Conservation (phyloP, 305 asterid species). For the Nicotiana rustica region DNA sequence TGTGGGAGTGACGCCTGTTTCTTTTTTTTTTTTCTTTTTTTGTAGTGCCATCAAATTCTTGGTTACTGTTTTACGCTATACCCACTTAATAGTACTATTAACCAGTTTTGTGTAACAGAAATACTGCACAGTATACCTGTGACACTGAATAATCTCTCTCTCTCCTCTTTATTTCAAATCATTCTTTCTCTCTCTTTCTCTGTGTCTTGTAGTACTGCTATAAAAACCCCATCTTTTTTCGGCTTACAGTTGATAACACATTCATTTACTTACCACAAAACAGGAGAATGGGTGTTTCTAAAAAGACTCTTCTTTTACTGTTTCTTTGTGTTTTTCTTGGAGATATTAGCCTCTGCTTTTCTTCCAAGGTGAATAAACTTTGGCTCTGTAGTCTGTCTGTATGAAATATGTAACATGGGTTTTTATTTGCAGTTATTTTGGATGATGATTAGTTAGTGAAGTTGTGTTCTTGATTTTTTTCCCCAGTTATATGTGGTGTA, state of each 20-base stretch:
- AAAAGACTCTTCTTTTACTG: slow-evolving; percentile 40
- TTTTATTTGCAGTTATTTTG: not conserved
- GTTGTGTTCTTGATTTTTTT: slow-evolving; percentile 28
- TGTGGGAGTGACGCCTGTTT: not conserved
- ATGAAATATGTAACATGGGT: not conserved
- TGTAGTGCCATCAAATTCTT: not conserved
- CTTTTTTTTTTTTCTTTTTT: not conserved
- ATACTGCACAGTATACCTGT: slow-evolving; percentile 33
- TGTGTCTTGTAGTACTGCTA: slow-evolving; percentile 17
- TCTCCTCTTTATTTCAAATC: slow-evolving; percentile 32
- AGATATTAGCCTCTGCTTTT: slow-evolving; percentile 45
- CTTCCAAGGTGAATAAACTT: slow-evolving; percentile 52
- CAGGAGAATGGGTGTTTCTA: slow-evolving; percentile 43
- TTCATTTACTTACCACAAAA: slow-evolving; percentile 21
- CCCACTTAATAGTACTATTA: no score
- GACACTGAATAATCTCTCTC: slow-evolving; percentile 27
- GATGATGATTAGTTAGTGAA: not conserved
- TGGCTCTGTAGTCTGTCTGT: slow-evolving; percentile 18
- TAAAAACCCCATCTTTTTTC: slow-evolving; percentile 35
- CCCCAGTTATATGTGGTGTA: slow-evolving; percentile 89
- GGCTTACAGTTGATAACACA: slow-evolving; percentile 15
- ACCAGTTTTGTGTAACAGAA: not conserved
- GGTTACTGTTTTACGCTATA: not conserved
- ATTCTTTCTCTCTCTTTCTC: slow-evolving; percentile 18
- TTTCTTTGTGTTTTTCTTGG: slow-evolving; percentile 49